phyloP scores from a whole-genome alignment of 2,329 filamentous ascomycete species.

The Aureobasidium melanogenum region DNA sequence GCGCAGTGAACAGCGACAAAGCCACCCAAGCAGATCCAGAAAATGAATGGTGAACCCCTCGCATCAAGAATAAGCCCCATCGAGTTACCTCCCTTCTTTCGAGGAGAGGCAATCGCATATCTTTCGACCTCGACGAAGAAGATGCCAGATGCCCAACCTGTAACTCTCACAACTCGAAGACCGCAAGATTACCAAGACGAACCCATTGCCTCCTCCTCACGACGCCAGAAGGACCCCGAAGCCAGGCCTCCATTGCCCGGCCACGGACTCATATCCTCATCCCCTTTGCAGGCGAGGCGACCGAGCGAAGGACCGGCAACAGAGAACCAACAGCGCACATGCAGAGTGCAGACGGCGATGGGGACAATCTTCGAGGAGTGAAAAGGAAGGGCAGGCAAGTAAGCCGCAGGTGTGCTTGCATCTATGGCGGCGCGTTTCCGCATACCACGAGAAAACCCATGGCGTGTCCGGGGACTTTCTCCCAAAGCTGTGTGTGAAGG shows the following conservation, averaged over 20 bases:
- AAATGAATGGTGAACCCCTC: constrained; percentile 56
- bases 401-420: constrained; percentile 66
- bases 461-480: constrained; percentile 99
- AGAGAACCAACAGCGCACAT: constrained; percentile 26
- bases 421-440: constrained; percentile 99
- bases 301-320: constrained; percentile 29
- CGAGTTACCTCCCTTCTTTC: constrained; percentile 70
- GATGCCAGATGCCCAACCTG: constrained; percentile 42
- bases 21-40: constrained; percentile 36
- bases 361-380: constrained; percentile 30
- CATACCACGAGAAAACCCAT: constrained; percentile 44
- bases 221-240: constrained; percentile 24
- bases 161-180: constrained; percentile 22
- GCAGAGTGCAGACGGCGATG: constrained; percentile 45
- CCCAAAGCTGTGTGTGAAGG: constrained; percentile 67
- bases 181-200: constrained; percentile 17
- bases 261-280: constrained; percentile 85
- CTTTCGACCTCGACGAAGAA: constrained; percentile 91
- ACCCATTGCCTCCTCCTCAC: constrained; percentile 27
- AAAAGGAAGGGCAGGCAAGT: constrained; percentile 45
- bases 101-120: constrained; percentile 81
- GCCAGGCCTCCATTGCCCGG: constrained; percentile 20
- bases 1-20: constrained; percentile 15
- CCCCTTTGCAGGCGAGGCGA: constrained; percentile 37
- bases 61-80: constrained; percentile 99